Percentiles rank a stretch among this genome's conserved stretches.
Conservation (phyloP, 2,329 filamentous ascomycete genomes). For the Fonsecaea pugnacius region DNA sequence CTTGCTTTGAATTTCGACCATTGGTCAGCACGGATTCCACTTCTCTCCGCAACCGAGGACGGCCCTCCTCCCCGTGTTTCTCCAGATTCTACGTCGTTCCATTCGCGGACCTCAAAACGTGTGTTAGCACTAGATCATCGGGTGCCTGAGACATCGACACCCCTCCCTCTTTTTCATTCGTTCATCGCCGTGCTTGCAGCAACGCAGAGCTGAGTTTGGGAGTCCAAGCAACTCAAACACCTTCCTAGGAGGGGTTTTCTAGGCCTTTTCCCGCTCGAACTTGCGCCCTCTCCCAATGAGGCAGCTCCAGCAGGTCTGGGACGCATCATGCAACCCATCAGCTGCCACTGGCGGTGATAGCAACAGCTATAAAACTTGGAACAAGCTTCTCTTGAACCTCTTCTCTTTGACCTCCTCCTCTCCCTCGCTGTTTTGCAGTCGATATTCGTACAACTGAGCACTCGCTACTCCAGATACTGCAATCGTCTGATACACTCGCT, state of each 20-base stretch:
- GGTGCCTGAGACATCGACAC: constrained; percentile 24
- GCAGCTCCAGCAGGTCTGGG: constrained; percentile 9
- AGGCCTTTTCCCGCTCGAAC: neutral
- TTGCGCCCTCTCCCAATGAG: constrained; percentile 5
- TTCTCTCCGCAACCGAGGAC: neutral
- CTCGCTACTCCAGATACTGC: constrained; percentile 3
- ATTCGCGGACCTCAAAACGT: constrained; percentile 5
- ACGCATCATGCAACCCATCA: constrained; percentile 1
- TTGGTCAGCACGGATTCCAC: neutral
- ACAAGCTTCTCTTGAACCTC: neutral
- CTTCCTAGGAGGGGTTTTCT: constrained; percentile 4
- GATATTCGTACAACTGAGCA: neutral
- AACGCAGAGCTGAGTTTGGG: constrained; percentile 4
- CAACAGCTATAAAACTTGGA: constrained; percentile 13
- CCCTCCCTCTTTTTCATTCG: neutral
- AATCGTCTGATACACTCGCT: constrained; percentile 1
- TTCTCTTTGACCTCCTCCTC: neutral
- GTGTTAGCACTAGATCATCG: neutral
- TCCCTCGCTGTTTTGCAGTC: neutral
- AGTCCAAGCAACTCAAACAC: constrained; percentile 8
- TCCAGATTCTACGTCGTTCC: neutral
- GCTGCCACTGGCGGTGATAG: neutral
- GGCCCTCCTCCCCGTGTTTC: neutral
- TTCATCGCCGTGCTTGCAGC: constrained; percentile 10
- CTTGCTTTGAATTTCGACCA: neutral